Percentiles rank a stretch among this genome's conserved stretches.
phyloP scores from a whole-genome alignment of 2,329 filamentous ascomycete genomes.

The Talaromyces sp. region DNA sequence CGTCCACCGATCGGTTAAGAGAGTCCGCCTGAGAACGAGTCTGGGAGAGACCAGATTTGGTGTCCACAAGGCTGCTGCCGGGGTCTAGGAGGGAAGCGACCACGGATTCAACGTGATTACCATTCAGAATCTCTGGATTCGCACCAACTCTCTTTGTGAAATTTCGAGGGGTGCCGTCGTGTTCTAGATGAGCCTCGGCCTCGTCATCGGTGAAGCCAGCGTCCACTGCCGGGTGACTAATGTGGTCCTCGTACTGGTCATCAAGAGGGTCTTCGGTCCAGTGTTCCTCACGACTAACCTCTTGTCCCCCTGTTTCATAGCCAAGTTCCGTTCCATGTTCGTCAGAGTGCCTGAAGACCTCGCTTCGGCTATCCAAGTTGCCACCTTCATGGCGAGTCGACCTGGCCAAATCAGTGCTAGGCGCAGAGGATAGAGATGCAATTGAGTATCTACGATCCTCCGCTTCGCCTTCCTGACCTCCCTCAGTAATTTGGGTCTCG shows the following conservation, averaged over 20 bases:
- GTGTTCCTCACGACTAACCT: constrained; percentile 14
- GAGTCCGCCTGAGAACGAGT: constrained; percentile 42
- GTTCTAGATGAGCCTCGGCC: neutral
- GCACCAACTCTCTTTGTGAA: constrained; percentile 63
- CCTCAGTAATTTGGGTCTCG: constrained; percentile 55
- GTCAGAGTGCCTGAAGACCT: constrained; percentile 42
- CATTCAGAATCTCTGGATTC: constrained; percentile 69
- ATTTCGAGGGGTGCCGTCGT: constrained; percentile 52
- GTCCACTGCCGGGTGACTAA: constrained; percentile 21
- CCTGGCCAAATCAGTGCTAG: constrained; percentile 52
- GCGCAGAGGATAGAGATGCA: constrained; percentile 51
- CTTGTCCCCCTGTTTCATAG: constrained; percentile 29
- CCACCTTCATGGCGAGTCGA: constrained; percentile 48
- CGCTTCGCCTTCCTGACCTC: constrained; percentile 54
- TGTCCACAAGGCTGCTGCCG: constrained; percentile 50
- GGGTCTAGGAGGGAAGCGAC: constrained; percentile 87
- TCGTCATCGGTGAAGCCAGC: constrained; percentile 54
- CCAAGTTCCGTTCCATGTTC: constrained; percentile 30
- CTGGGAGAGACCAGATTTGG: constrained; percentile 45
- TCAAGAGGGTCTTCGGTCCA: constrained; percentile 17
- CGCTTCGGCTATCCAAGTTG: constrained; percentile 46
- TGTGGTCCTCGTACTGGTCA: neutral
- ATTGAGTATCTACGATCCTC: constrained; percentile 47
- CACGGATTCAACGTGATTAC: constrained; percentile 72
- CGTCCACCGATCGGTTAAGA: constrained; percentile 31